Evolutionary conservation across 1,284 basidiomycete genomes (phyloP), one percentile per base, ranked within the genome.

Genomic region (Cryptococcus deneoformans): DNA sequence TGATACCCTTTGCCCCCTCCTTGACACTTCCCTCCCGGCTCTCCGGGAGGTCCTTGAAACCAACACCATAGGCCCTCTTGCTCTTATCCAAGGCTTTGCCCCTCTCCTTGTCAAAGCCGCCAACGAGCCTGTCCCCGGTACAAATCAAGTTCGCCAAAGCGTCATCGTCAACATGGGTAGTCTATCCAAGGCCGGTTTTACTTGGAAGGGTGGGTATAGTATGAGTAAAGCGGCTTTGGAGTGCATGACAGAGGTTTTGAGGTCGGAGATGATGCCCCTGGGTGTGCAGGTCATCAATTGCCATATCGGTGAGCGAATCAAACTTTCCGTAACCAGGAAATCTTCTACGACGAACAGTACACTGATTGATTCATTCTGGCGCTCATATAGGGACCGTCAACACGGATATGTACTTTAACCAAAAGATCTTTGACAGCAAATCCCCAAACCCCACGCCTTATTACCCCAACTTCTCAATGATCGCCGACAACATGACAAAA

Each of bases 131-230:
- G 45, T n/a, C 8, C 20, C 20, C 20, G 20, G 20, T 20, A 20
- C 20, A 20, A 20, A 20, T 20, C 20, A 20, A 20, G 20, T 20
- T 20, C 44, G 36, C 35, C 46, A 48, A 45, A 54, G 44, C 16
- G 45, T 40, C 9, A 53, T 67, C 20, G 20, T 69, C 46, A 69
- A 69, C 40, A 54, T 68, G 40, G 64, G 64, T 6, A 59, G 52
- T 44, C 57, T 56, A 6, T 52, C 55, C 3, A n/a, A 44, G 3
- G 36, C 42, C 14, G 57, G 55, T n/a, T 16, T 47, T 5, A 59
- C 65, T 5, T 67, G 57, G 60, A 40, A 60, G 12, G 60, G 36
- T 8, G 54, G 52, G 7, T 69, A 64, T 47, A 53, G 39, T 9
- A 37, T 52, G 24, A 50, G 57, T 43, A 66, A 54, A 45, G 52